Conservation (phyloP, 2,329 filamentous ascomycete species). For the Pyricularia pennisetigena region DNA sequence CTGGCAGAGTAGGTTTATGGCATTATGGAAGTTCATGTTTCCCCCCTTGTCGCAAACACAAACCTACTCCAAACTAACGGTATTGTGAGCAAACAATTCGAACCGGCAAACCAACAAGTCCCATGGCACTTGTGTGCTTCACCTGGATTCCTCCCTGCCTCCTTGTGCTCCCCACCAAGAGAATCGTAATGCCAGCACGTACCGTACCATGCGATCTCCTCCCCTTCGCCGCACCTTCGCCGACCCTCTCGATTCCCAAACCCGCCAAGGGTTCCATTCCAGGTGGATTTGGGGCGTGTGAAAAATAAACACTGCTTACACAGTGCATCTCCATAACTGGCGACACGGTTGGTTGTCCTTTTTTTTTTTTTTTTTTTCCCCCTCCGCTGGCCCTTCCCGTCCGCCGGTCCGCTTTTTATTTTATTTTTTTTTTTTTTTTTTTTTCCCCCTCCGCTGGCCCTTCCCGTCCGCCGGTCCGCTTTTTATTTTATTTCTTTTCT, state of each 20-base stretch:
- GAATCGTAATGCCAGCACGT: background rate
- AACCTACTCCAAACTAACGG: background rate
- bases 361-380: background rate
- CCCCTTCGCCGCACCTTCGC: background rate
- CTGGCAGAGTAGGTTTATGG: background rate
- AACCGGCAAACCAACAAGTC: background rate
- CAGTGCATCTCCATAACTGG: background rate
- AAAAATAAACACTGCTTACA: background rate
- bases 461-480: background rate
- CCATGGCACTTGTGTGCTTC: background rate
- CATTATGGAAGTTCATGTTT: background rate
- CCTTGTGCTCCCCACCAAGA: background rate
- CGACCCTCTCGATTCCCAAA: background rate
- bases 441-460: background rate
- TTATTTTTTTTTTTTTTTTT: background rate
- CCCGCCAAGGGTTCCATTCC: background rate
- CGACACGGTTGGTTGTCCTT: background rate
- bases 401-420: background rate
- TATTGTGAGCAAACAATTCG: background rate
- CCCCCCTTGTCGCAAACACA: background rate
- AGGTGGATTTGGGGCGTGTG: background rate
- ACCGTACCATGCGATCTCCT: background rate
- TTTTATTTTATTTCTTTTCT: background rate
- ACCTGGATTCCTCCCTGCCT: background rate
- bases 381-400: background rate